These are phyloP conservation scores for Apiospora phragmitis DNA, from an alignment of 2,329 filamentous ascomycete species.

Conservation along the genomic window DNA sequence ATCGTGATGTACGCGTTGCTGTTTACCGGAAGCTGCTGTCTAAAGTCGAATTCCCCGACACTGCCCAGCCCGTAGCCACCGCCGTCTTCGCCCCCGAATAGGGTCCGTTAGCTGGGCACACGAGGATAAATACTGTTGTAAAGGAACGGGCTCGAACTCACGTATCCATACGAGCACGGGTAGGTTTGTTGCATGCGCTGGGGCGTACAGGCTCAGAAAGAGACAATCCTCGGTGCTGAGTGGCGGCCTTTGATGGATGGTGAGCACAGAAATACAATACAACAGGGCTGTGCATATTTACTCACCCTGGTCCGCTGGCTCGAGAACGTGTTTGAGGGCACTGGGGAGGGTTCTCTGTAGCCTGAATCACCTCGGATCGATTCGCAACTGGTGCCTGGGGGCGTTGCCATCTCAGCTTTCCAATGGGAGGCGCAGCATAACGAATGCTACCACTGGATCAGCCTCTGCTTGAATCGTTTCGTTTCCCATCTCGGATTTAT, in stretches of 20 bases:
- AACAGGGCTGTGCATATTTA: neutral
- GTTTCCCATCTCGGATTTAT: neutral
- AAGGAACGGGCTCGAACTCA: slow-evolving; percentile 17
- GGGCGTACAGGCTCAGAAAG: slow-evolving; percentile 48
- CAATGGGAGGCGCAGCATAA: slow-evolving; percentile 44
- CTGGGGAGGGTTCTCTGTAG: slow-evolving; percentile 28
- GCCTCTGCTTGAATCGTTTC: neutral
- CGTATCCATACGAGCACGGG: slow-evolving; percentile 51
- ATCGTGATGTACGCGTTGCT: slow-evolving; percentile 41
- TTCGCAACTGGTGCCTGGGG: slow-evolving; percentile 34
- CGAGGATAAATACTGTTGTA: neutral
- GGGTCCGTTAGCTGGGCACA: neutral
- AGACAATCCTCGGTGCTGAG: slow-evolving; percentile 44
- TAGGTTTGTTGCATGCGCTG: slow-evolving; percentile 30
- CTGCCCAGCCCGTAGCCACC: slow-evolving; percentile 42
- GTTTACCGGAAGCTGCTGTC: slow-evolving; percentile 37
- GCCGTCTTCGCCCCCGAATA: slow-evolving; percentile 33
- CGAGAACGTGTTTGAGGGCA: slow-evolving; percentile 34
- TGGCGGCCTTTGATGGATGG: slow-evolving; percentile 22
- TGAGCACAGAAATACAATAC: slow-evolving; percentile 15
- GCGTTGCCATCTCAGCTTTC: slow-evolving; percentile 43
- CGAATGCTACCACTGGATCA: slow-evolving; percentile 37
- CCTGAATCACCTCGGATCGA: slow-evolving; percentile 31
- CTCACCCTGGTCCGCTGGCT: slow-evolving; percentile 17
- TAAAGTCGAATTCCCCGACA: slow-evolving; percentile 21